These are phyloP conservation scores for Pseudogymnoascus destructans DNA, from an alignment of 2,329 filamentous ascomycete genomes.

Conservation along the genomic window DNA sequence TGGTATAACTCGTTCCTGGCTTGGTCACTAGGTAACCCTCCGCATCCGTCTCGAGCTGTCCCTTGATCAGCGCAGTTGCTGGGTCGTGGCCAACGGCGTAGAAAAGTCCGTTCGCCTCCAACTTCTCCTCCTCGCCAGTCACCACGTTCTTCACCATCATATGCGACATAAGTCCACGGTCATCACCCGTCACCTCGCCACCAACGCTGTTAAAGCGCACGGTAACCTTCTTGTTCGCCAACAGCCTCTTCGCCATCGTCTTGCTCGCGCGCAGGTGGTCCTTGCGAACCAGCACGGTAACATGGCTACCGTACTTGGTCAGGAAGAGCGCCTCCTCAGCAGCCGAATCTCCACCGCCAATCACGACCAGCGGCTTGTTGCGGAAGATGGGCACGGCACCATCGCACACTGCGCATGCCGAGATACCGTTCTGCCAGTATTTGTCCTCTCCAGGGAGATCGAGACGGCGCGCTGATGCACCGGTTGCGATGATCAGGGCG, in stretches of 20 bases:
- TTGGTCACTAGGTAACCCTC: conserved; percentile 87
- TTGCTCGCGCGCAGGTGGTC: conserved; percentile 78
- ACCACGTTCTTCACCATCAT: conserved; percentile 69
- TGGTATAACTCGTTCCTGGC: conserved; percentile 80
- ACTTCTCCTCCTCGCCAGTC: conserved; percentile 65
- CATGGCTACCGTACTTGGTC: conserved; percentile 92
- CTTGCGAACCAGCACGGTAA: conserved; percentile 82
- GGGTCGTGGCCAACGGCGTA: conserved; percentile 97
- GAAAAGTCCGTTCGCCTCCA: conserved; percentile 86
- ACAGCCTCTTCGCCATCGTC: conserved; percentile 80
- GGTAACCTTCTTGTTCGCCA: conserved; percentile 77
- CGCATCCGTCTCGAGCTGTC: conserved; percentile 72
- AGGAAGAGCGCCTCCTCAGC: conserved; percentile 96
- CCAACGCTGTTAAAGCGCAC: conserved; percentile 76
- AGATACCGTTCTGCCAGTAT: conserved; percentile 97
- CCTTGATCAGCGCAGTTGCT: conserved; percentile 81
- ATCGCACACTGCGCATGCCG: conserved; percentile 93
- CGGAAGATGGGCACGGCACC: conserved; percentile 95
- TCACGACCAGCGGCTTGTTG: conserved; percentile 88
- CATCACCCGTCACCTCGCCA: conserved; percentile 72
- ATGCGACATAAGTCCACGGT: conserved; percentile 77
- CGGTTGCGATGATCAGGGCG: conserved; percentile 85
- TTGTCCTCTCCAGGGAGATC: conserved; percentile 77
- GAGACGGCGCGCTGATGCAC: conserved; percentile 78
- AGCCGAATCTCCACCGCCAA: conserved; percentile 91